These are phyloP conservation scores for Ceratorhiza oryzae-sativae DNA, from an alignment of 1,284 basidiomycete species.

Conservation along the genomic window DNA sequence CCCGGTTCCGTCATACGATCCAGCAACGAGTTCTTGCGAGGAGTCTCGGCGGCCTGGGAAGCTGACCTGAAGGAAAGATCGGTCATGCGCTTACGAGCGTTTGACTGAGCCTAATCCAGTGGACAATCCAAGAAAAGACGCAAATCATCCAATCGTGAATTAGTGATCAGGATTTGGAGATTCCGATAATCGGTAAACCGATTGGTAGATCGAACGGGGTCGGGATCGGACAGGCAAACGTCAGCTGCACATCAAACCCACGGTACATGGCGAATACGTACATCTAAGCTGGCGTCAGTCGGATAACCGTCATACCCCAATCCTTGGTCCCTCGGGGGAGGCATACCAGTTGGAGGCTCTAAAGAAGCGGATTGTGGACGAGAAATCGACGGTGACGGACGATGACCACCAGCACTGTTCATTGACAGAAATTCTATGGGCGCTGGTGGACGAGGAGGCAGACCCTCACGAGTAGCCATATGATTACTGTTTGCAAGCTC, in stretches of 20 bases:
- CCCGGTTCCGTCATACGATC: conserved; percentile 32
- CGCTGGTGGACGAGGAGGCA: conserved; percentile 16
- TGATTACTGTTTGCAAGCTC: not conserved
- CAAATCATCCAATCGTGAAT: not conserved
- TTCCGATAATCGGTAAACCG: not conserved
- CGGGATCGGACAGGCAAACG: conserved; percentile 10
- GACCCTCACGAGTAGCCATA: conserved; percentile 3
- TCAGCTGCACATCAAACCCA: not conserved
- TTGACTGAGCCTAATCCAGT: conserved; percentile 7
- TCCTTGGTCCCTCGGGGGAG: conserved; percentile 4
- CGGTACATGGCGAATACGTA: conserved; percentile 4
- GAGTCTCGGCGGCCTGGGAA: not conserved
- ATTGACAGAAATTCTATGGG: conserved; percentile 4
- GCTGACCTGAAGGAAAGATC: conserved; percentile 16
- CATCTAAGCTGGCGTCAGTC: conserved; percentile 10
- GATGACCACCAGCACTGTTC: not conserved
- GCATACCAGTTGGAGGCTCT: not conserved
- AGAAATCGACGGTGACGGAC: not conserved
- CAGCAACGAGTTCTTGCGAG: conserved; percentile 27
- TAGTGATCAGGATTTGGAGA: not conserved
- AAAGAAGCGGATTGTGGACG: not conserved
- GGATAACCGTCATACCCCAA: not conserved
- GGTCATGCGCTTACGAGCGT: not conserved
- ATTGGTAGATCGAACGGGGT: not conserved
- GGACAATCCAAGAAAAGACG: not conserved